Evolutionary conservation across 2,329 filamentous ascomycete species (phyloP).

Genomic region (Fusarium chaquense): DNA sequence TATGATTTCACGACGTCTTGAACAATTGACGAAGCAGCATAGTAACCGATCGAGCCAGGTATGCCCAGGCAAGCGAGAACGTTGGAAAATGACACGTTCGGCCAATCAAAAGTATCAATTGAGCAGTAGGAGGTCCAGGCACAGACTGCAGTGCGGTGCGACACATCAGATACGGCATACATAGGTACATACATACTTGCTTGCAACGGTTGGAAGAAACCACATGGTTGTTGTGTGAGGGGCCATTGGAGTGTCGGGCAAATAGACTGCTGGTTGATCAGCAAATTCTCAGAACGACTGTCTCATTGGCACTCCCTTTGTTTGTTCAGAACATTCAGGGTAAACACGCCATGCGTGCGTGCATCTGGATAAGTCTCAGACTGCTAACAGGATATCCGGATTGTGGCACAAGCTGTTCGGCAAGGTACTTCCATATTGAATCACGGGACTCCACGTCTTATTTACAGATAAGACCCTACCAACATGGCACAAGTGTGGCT

Average conservation of each 20-base stretch:
- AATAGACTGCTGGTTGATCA: slow-evolving; percentile 2
- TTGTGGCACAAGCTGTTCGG: slow-evolving; percentile 20
- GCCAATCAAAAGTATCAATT: slow-evolving; percentile 17
- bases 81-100: slow-evolving; percentile 8
- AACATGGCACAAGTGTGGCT: not conserved
- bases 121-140: slow-evolving; percentile 15
- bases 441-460: slow-evolving; percentile 22
- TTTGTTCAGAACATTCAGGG: not conserved
- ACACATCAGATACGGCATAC: not conserved
- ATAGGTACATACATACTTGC: not conserved
- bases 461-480: not conserved
- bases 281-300: not conserved
- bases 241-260: slow-evolving; percentile 1
- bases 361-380: not conserved
- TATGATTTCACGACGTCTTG: not conserved
- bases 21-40: not conserved
- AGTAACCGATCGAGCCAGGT: not conserved
- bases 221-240: slow-evolving; percentile 21
- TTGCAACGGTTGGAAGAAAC: slow-evolving; percentile 11
- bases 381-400: not conserved
- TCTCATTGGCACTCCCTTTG: slow-evolving; percentile 30
- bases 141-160: not conserved
- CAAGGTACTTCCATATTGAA: slow-evolving; percentile 23
- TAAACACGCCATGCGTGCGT: slow-evolving; percentile 17
- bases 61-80: slow-evolving; percentile 7